A percentile compares a stretch with the other conserved stretches of the same genome.
These are phyloP conservation scores for Scheffersomyces coipomensis DNA, from an alignment of 805 yeast genomes.

Conservation along the genomic window DNA sequence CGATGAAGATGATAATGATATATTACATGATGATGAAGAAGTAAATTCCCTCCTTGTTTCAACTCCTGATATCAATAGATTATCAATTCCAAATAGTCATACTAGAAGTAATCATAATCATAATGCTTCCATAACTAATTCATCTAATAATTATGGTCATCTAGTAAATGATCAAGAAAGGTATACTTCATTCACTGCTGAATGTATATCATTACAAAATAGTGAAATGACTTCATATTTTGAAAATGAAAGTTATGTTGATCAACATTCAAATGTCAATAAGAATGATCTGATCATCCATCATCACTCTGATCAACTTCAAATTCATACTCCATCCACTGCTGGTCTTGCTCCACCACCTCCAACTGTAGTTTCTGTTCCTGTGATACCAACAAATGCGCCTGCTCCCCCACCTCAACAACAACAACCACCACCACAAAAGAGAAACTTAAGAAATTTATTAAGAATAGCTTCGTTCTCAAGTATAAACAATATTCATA, in stretches of 20 bases:
- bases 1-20: neutral
- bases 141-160: neutral
- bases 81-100: neutral
- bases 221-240: constrained; percentile 34
- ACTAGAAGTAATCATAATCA: neutral
- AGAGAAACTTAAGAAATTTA: constrained; percentile 5
- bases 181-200: constrained; percentile 31
- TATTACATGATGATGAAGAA: neutral
- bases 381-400: neutral
- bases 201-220: constrained; percentile 35
- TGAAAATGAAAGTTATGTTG: neutral
- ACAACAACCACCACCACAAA: neutral
- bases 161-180: constrained; percentile 12
- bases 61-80: neutral
- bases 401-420: constrained; percentile 1
- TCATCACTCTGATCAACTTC: neutral
- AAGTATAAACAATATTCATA: neutral
- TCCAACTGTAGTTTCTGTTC: neutral
- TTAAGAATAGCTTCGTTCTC: constrained; percentile 9
- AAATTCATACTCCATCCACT: neutral
- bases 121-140: neutral
- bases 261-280: neutral
- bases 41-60: neutral
- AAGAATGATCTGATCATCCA: constrained; percentile 3
- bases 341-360: neutral